Evolutionary conservation across 495 filamentous ascomycete genomes (phyloP).

Genomic region (Aspergillus mulundensis): DNA sequence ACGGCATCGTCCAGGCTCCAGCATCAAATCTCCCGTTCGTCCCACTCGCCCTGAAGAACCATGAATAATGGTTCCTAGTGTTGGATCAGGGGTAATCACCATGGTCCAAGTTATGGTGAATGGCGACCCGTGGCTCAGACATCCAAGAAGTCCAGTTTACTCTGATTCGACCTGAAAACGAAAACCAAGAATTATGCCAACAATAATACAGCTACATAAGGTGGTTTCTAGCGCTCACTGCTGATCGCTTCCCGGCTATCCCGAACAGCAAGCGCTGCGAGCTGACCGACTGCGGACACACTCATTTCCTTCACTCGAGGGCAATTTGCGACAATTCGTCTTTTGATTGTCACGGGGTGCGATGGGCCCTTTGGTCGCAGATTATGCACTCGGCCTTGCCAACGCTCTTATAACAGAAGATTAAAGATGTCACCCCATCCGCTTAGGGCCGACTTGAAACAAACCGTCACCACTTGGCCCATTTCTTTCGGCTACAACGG

Average conservation of each 20-base stretch:
- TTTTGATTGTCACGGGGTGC: not conserved
- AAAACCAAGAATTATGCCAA: not conserved
- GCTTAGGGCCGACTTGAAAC: slow-evolving; percentile 4
- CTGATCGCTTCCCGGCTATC: not conserved
- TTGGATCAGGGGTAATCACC: not conserved
- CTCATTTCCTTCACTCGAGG: not conserved
- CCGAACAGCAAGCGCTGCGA: not conserved
- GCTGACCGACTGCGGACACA: too few relatives aligned
- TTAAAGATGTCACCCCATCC: not conserved
- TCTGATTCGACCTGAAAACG: not conserved
- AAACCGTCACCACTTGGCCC: slow-evolving; percentile 4
- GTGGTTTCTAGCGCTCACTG: not conserved
- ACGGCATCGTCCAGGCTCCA: not conserved
- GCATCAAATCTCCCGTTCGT: not conserved
- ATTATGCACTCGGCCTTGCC: not conserved
- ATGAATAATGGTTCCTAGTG: not conserved
- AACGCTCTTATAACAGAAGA: not conserved
- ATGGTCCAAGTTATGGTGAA: not conserved
- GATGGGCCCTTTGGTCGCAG: not conserved
- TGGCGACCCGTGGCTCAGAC: slow-evolving; percentile 3
- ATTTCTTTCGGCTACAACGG: not conserved
- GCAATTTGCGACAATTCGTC: not conserved
- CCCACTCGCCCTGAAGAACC: not conserved
- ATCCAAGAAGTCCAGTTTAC: not conserved
- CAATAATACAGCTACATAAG: not conserved